phyloP scores from a whole-genome alignment of 2,329 filamentous ascomycete genomes.

The Ophiostoma quercus region DNA sequence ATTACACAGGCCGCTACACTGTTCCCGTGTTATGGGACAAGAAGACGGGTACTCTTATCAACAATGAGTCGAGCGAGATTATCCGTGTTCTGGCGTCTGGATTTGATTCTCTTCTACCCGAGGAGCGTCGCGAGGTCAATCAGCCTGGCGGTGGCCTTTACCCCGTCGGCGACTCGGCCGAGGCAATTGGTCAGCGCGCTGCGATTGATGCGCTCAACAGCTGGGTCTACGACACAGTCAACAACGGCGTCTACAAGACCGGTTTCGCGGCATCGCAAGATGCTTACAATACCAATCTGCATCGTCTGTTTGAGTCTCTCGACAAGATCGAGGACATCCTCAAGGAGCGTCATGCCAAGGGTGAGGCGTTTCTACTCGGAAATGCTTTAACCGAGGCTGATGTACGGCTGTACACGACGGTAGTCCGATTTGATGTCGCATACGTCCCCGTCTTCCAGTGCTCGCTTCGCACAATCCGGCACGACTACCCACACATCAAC shows the following conservation, averaged over 20 bases:
- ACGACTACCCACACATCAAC: conserved; percentile 64
- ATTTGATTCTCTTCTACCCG: background rate
- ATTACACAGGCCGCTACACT: conserved; percentile 65
- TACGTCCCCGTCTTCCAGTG: conserved; percentile 64
- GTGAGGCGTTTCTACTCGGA: background rate
- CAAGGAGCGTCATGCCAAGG: background rate
- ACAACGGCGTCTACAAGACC: conserved; percentile 49
- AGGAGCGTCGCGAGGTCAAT: conserved; percentile 2
- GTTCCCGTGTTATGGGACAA: background rate
- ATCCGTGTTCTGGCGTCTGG: background rate
- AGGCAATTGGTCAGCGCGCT: conserved; percentile 60
- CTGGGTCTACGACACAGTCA: conserved; percentile 57
- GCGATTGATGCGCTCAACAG: conserved; percentile 62
- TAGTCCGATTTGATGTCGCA: conserved; percentile 63
- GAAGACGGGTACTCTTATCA: background rate
- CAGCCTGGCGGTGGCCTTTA: background rate
- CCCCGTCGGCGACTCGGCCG: conserved; percentile 32
- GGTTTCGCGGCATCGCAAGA: conserved; percentile 57
- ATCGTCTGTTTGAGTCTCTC: background rate
- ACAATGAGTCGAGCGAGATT: background rate
- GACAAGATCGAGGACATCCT: background rate
- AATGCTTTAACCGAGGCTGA: background rate
- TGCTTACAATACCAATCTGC: background rate
- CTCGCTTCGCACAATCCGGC: conserved; percentile 58
- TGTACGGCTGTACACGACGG: conserved; percentile 30